phyloP scores from a whole-genome alignment of 257 asterid species.

The Anisodus acutangulus region DNA sequence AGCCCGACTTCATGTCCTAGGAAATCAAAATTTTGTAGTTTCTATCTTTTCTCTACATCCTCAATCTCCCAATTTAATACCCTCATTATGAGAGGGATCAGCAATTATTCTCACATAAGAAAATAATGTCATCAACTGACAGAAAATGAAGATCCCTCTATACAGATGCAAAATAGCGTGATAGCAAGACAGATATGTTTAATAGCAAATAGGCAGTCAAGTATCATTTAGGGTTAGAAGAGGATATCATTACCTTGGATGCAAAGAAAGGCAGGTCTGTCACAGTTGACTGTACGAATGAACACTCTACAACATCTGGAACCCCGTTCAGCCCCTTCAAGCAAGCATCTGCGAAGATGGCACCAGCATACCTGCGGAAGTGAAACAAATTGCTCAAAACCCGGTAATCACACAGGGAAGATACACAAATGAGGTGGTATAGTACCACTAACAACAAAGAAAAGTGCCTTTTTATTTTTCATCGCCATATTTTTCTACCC shows the following conservation, averaged over 20 bases:
- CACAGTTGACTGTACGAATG: slow-evolving; percentile 76
- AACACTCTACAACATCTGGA: slow-evolving; percentile 82
- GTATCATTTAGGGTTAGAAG: not conserved
- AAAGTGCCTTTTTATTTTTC: not conserved
- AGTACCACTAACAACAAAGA: not conserved
- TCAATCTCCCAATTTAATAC: not conserved
- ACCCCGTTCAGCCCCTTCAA: slow-evolving; percentile 93
- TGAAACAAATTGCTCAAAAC: slow-evolving; percentile 8
- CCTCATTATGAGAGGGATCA: not conserved
- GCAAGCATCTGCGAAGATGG: slow-evolving; percentile 93
- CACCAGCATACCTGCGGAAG: slow-evolving; percentile 81
- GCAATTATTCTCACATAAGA: not conserved
- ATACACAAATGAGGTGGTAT: not conserved
- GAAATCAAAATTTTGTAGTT: slow-evolving; percentile 7
- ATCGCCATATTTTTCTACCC: not conserved
- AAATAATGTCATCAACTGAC: not conserved
- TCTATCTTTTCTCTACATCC: not conserved
- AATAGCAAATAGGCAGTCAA: not conserved
- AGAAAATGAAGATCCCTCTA: slow-evolving; percentile 1
- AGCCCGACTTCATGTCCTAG: not conserved
- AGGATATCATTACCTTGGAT: slow-evolving; percentile 56
- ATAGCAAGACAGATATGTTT: not conserved
- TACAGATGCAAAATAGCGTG: not conserved
- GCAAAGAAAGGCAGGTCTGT: slow-evolving; percentile 90
- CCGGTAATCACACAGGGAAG: slow-evolving; percentile 1